Base-by-base conservation (phyloP, 805 yeast genomes). In the Jamesozyma lodderae region DNA sequence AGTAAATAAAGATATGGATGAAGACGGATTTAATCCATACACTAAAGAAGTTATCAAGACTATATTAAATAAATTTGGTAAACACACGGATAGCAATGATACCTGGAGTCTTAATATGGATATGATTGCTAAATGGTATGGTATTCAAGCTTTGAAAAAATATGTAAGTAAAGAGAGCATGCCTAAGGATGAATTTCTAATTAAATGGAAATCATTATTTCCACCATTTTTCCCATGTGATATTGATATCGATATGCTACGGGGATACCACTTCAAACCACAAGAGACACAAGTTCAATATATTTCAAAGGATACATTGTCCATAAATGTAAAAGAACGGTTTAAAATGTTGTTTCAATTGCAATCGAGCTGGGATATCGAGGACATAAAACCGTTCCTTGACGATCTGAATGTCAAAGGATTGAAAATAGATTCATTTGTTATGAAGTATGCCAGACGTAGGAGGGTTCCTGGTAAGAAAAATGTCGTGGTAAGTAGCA, bases 141-240 rank as follows among this genome's bases (percentile, higher is more conserved):
- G 94, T 0, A 51, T 72, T 2, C 64, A 69, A 36, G 62, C 77
- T 0, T 61, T 84, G 17, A 53, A 57, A 18, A 57, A 59, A 28
- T 55, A 59, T 42, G 67, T 67, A 0, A 44, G 62, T 23, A 35
- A 45, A n/a, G 48, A 43, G 11, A 41, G 57, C 1, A 42, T 67
- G 15, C 41, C 62, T 1, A 36, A 61, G 0, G 72, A 73, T 29
- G 85, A 80, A 41, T 75, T 86, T 50, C 49, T 78, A 42, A 67
- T 81, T 35, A 69, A 71, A 37, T 74, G 88, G 77, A 74, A 77
- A 48, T 64, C 77, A 1, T 62, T 69, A 5, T 66, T 83, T 30
- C 88, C 92, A 2, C 70, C 75, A 7, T 70, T 75, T 56, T 70
- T 75, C 62, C 75, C 72, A 35, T 71, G 79, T 30, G 71, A 79